These are phyloP conservation scores for Ophidiomyces ophidiicola DNA, from an alignment of 2,329 filamentous ascomycete genomes.

Conservation along the genomic window DNA sequence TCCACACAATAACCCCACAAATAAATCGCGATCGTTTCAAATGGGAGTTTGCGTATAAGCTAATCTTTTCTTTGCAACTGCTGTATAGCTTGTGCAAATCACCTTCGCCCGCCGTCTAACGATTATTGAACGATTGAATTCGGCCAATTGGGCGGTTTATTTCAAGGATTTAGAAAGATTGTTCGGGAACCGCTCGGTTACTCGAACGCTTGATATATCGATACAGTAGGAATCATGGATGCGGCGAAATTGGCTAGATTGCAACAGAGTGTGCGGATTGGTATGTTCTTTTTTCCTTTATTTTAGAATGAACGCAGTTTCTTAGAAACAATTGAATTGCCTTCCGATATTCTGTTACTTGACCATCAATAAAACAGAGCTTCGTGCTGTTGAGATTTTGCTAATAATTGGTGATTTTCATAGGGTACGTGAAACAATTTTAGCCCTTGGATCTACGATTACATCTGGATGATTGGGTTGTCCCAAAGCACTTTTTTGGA, in stretches of 20 bases:
- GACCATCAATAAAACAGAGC: background rate
- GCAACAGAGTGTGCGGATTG: conserved; percentile 57
- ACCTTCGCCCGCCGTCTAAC: background rate
- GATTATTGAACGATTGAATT: background rate
- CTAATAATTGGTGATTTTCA: conserved; percentile 15
- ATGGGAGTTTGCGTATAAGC: conserved; percentile 4
- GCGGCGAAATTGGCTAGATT: conserved; percentile 54
- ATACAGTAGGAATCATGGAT: conserved; percentile 41
- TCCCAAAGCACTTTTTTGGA: no score
- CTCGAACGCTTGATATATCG: background rate
- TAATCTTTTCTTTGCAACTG: conserved; percentile 1
- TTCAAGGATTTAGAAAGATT: background rate
- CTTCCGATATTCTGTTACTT: background rate
- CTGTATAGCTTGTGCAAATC: conserved; percentile 2
- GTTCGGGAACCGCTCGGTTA: conserved; percentile 3
- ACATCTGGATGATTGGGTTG: no score
- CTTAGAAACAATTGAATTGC: background rate
- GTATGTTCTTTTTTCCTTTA: conserved; percentile 39
- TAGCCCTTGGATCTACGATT: background rate
- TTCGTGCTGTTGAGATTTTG: background rate
- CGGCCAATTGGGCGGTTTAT: conserved; percentile 4
- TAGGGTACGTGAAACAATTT: conserved; percentile 22
- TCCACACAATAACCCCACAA: conserved; percentile 11
- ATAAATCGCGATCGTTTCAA: conserved; percentile 9
- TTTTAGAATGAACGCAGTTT: no score